phyloP scores from a whole-genome alignment of 169 alveolate species.

The Plasmodium coatneyi region DNA sequence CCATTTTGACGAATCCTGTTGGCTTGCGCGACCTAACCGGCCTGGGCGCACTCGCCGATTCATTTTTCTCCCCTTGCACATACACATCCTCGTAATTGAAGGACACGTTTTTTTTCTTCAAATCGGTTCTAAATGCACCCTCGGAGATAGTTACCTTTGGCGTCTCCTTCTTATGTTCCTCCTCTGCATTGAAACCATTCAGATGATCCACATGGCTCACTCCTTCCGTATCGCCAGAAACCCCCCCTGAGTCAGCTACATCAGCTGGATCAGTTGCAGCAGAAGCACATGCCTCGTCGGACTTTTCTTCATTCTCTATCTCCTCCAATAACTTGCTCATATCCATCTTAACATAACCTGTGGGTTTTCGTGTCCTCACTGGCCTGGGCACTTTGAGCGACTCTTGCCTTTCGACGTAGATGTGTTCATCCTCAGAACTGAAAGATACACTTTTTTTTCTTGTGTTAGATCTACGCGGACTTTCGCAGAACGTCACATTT shows the following conservation, averaged over 20 bases:
- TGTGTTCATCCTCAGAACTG: conserved; percentile 34
- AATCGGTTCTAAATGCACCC: background rate
- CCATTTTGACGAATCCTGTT: conserved; percentile 54
- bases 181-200: background rate
- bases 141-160: background rate
- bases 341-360: conserved; percentile 48
- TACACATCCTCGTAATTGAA: background rate
- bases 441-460: conserved; percentile 26
- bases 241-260: background rate
- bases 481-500: background rate
- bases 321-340: conserved; percentile 6
- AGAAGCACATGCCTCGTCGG: background rate
- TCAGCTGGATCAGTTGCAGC: background rate
- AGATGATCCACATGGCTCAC: background rate
- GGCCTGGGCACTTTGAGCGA: conserved; percentile 19
- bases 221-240: background rate
- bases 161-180: background rate
- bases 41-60: background rate
- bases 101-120: background rate
- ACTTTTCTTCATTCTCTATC: conserved; percentile 2
- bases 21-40: conserved; percentile 36
- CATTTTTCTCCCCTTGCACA: background rate
- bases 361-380: conserved; percentile 56
- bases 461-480: background rate
- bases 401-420: conserved; percentile 10